phyloP scores from a whole-genome alignment of 1,139 yeast species.

The Geotrichum klebahnii region DNA sequence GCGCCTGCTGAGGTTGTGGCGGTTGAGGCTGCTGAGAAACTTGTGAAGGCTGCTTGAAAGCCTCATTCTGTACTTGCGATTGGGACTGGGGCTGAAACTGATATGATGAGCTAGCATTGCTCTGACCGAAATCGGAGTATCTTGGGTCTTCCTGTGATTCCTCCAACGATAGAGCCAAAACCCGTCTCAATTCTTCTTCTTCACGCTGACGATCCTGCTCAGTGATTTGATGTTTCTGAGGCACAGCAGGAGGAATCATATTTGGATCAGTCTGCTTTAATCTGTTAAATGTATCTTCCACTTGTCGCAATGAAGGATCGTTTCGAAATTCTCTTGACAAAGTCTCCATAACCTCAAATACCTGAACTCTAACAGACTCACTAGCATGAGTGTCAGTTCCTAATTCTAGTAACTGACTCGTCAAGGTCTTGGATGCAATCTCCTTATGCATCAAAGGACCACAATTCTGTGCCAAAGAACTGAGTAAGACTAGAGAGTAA shows the following conservation, averaged over 20 bases:
- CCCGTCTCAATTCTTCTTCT: constrained; percentile 77
- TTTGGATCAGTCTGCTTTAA: constrained; percentile 35
- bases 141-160: constrained; percentile 41
- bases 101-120: too few species aligned
- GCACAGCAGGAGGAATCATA: constrained; percentile 51
- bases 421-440: constrained; percentile 67
- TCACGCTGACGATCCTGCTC: constrained; percentile 53
- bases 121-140: too few species aligned
- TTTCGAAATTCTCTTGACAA: constrained; percentile 52
- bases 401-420: constrained; percentile 53
- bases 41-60: too few species aligned
- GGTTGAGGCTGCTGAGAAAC: too few species aligned
- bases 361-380: constrained; percentile 58
- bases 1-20: too few species aligned
- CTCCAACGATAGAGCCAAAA: constrained; percentile 68
- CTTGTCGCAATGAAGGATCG: constrained; percentile 71
- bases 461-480: constrained; percentile 86
- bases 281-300: constrained; percentile 54
- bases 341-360: constrained; percentile 66
- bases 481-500: constrained; percentile 64
- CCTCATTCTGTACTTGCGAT: too few species aligned
- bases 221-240: constrained; percentile 54
- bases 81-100: too few species aligned
- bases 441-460: constrained; percentile 83
- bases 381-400: constrained; percentile 60